A percentile compares a stretch with the other conserved stretches of the same genome.
phyloP scores from a whole-genome alignment of 148 eudicot genomes.

The Rhododendron simsii region DNA sequence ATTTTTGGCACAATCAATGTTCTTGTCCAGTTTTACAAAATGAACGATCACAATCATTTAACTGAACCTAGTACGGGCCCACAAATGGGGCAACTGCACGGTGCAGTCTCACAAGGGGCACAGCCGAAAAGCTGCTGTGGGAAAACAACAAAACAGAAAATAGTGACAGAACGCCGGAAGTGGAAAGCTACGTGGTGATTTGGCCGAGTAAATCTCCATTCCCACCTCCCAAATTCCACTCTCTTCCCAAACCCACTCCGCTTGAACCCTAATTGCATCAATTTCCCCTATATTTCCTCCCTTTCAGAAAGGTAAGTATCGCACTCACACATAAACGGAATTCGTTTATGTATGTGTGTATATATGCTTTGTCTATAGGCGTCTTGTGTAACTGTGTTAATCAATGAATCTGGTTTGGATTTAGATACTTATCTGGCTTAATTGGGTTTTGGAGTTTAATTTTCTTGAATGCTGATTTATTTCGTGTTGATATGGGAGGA shows the following conservation, averaged over 20 bases:
- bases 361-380: background rate
- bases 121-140: too few species aligned
- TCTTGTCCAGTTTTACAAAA: too few species aligned
- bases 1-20: too few species aligned
- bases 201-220: background rate
- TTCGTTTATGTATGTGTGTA: background rate
- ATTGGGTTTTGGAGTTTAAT: background rate
- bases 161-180: background rate
- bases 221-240: background rate
- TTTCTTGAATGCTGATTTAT: background rate
- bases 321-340: background rate
- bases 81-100: too few species aligned
- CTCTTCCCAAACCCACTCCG: background rate
- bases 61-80: too few species aligned
- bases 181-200: background rate
- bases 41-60: too few species aligned
- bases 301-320: background rate
- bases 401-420: background rate
- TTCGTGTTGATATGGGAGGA: background rate
- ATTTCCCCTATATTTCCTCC: background rate
- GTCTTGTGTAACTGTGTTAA: background rate
- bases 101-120: too few species aligned
- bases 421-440: background rate
- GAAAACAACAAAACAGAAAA: background rate
- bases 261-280: constrained; percentile 8